Conservation (phyloP, 2,329 filamentous ascomycete genomes). For the Fusarium ramigenum region DNA sequence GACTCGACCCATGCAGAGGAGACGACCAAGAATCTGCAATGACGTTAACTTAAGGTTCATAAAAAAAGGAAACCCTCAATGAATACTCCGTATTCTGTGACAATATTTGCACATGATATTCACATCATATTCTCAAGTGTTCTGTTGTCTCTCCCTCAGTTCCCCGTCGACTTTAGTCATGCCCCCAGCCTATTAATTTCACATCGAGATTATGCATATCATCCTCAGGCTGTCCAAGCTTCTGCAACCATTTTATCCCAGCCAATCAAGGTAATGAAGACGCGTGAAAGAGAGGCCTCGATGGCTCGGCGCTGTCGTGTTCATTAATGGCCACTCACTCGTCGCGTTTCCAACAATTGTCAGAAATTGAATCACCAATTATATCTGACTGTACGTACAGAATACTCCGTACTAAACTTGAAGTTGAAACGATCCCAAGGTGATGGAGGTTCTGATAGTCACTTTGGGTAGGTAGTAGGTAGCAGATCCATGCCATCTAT, state of each 20-base stretch:
- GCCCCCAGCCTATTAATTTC: background rate
- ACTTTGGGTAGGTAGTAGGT: too few species aligned
- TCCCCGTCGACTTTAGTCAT: background rate
- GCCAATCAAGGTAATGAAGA: background rate
- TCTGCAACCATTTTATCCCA: background rate
- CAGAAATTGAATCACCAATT: background rate
- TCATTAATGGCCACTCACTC: background rate
- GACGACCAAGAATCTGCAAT: background rate
- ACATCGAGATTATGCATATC: background rate
- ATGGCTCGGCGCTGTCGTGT: background rate
- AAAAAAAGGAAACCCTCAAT: background rate
- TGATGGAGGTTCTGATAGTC: too few species aligned
- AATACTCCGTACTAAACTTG: too few species aligned
- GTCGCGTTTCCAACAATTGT: background rate
- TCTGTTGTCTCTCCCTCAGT: background rate
- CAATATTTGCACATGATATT: background rate
- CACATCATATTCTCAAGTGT: background rate
- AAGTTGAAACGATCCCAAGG: too few species aligned
- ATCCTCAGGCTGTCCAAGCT: background rate
- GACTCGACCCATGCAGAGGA: background rate
- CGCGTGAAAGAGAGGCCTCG: background rate
- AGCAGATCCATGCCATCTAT: too few species aligned
- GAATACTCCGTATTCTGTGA: background rate
- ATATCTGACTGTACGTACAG: too few species aligned
- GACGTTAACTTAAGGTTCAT: conserved; percentile 12